Conservation (phyloP, 176 grass and related monocot genomes). For the Urochloa ruziziensis region DNA sequence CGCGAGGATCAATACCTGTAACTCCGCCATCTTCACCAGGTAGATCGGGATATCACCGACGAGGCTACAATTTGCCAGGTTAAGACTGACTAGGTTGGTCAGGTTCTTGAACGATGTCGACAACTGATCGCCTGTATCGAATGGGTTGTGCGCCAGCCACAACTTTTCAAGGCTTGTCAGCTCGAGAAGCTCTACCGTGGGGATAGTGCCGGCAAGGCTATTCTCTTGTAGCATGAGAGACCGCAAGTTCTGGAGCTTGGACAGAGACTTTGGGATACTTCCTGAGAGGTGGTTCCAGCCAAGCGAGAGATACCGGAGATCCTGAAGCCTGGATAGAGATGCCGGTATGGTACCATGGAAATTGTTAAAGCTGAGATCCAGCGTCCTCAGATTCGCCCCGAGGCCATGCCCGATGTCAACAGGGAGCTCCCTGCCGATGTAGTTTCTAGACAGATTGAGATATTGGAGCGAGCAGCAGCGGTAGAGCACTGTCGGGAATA, state of each 20-base stretch:
- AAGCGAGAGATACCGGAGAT: too few relatives aligned
- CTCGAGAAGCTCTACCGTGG: background rate
- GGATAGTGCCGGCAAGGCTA: background rate
- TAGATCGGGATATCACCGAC: too few relatives aligned
- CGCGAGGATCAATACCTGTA: slow-evolving; percentile 26
- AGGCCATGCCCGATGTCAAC: slow-evolving; percentile 34
- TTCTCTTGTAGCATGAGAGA: background rate
- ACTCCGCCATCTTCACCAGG: slow-evolving; percentile 19
- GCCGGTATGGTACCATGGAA: background rate
- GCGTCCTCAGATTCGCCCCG: background rate
- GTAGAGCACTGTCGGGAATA: slow-evolving; percentile 40
- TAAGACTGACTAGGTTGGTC: background rate
- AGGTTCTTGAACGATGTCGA: background rate
- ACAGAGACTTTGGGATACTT: too few relatives aligned
- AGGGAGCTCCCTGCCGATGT: slow-evolving; percentile 40
- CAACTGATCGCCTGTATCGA: too few relatives aligned
- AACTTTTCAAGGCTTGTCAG: background rate
- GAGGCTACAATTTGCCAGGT: slow-evolving; percentile 21
- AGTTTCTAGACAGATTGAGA: slow-evolving; percentile 38
- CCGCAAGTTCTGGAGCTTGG: too few relatives aligned
- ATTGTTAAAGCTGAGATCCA: too few relatives aligned
- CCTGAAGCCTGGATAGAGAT: background rate
- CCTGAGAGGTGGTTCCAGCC: too few relatives aligned
- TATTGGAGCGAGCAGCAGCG: background rate
- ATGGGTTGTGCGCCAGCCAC: background rate